Evolutionary conservation across 2,329 filamentous ascomycete genomes (phyloP).

Genomic region (Pseudogymnoascus sp.): DNA sequence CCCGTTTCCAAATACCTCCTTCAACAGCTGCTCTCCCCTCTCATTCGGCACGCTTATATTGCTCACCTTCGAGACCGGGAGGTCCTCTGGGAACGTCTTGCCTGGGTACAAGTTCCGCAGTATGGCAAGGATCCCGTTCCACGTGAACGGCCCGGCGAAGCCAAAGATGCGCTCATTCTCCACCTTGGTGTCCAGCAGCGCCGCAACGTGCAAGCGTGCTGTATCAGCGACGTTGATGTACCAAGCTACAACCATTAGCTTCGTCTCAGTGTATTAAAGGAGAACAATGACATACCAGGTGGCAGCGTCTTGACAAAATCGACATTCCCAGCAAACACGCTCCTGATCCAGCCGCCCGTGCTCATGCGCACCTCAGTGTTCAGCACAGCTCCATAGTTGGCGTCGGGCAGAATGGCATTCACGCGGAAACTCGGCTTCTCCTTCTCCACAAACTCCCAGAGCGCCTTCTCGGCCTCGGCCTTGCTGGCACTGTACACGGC

Average conservation of each 20-base stretch:
- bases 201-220: conserved; percentile 25
- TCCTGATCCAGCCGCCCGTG: conserved; percentile 18
- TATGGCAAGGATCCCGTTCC: conserved; percentile 22
- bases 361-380: conserved; percentile 14
- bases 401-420: conserved; percentile 22
- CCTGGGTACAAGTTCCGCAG: conserved; percentile 21
- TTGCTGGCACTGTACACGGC: conserved; percentile 34
- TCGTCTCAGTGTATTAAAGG: neutral
- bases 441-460: conserved; percentile 33
- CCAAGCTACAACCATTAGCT: neutral
- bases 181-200: conserved; percentile 23
- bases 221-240: conserved; percentile 21
- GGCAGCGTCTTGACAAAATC: conserved; percentile 10
- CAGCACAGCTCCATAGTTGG: conserved; percentile 16
- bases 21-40: neutral
- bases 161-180: conserved; percentile 23
- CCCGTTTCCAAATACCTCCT: neutral
- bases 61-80: conserved; percentile 9
- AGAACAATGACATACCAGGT: conserved; percentile 11
- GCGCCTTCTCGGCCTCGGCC: conserved; percentile 28
- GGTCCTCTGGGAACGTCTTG: conserved; percentile 19
- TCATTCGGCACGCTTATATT: neutral
- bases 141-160: conserved; percentile 22
- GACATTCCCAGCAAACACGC: conserved; percentile 20
- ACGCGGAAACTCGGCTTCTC: conserved; percentile 24